phyloP scores from a whole-genome alignment of 495 filamentous ascomycete genomes.

The Hypoxylon cercidicola region DNA sequence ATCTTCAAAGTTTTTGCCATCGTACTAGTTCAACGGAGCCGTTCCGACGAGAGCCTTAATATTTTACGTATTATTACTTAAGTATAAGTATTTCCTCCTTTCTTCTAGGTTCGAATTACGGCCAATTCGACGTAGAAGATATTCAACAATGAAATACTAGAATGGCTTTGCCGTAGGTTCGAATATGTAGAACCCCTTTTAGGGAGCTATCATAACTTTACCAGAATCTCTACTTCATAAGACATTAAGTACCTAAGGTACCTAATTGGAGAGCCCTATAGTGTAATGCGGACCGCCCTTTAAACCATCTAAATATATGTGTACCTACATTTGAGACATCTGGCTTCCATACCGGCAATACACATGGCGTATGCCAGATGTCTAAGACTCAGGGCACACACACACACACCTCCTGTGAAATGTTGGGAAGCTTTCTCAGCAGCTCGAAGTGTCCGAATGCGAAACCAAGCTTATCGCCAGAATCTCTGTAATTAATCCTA shows the following conservation, averaged over 20 bases:
- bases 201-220: background rate
- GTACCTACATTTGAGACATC: too few relatives aligned
- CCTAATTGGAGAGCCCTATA: background rate
- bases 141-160: too few relatives aligned
- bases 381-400: background rate
- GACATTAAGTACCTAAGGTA: background rate
- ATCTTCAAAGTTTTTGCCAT: background rate
- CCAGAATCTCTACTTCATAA: background rate
- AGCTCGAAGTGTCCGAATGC: background rate
- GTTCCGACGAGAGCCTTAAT: background rate
- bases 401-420: background rate
- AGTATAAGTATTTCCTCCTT: too few relatives aligned
- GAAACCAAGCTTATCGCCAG: background rate
- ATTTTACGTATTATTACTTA: background rate
- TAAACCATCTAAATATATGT: background rate
- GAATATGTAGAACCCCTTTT: too few relatives aligned
- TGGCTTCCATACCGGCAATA: background rate
- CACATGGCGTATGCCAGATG: background rate
- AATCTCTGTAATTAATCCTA: background rate
- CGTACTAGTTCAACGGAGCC: background rate
- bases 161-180: too few relatives aligned
- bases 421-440: background rate
- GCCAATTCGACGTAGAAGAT: too few relatives aligned
- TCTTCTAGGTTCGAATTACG: too few relatives aligned
- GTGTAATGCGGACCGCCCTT: background rate